These are phyloP conservation scores for Fusarium staphyleae DNA, from an alignment of 2,329 filamentous ascomycete species.

Conservation along the genomic window DNA sequence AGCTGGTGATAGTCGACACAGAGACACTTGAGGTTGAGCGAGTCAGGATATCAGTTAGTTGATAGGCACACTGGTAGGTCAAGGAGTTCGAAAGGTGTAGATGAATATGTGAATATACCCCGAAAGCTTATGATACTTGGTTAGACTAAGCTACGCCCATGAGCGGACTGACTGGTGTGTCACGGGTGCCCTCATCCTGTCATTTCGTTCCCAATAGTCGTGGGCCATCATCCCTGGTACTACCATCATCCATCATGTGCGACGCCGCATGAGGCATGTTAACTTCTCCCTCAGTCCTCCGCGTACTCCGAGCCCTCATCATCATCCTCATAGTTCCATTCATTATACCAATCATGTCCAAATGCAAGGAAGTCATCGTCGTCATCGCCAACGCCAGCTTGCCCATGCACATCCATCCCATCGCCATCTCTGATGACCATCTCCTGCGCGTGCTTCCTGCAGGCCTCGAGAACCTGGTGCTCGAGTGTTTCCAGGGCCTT, in stretches of 20 bases:
- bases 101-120: constrained; percentile 30
- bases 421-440: not conserved
- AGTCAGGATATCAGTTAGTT: constrained; percentile 61
- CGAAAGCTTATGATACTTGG: constrained; percentile 13
- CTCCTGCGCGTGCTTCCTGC: constrained; percentile 15
- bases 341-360: not conserved
- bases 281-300: not conserved
- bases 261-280: too few species aligned
- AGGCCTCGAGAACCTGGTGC: constrained; percentile 14
- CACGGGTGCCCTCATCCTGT: not conserved
- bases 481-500: constrained; percentile 4
- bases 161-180: not conserved
- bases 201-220: not conserved
- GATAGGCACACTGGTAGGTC: constrained; percentile 4
- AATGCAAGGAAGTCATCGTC: not conserved
- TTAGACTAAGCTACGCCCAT: constrained; percentile 1
- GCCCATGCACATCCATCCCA: not conserved
- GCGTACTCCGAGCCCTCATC: constrained; percentile 23
- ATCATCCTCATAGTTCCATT: constrained; percentile 3
- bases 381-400: not conserved
- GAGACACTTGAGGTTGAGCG: constrained; percentile 83
- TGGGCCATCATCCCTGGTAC: not conserved
- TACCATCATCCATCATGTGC: not conserved
- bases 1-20: constrained; percentile 83
- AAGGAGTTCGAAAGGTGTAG: constrained; percentile 7